Evolutionary conservation across 345 rosid genomes (phyloP), one percentile per base, ranked within the genome.

Genomic region (Limnanthes douglasii): DNA sequence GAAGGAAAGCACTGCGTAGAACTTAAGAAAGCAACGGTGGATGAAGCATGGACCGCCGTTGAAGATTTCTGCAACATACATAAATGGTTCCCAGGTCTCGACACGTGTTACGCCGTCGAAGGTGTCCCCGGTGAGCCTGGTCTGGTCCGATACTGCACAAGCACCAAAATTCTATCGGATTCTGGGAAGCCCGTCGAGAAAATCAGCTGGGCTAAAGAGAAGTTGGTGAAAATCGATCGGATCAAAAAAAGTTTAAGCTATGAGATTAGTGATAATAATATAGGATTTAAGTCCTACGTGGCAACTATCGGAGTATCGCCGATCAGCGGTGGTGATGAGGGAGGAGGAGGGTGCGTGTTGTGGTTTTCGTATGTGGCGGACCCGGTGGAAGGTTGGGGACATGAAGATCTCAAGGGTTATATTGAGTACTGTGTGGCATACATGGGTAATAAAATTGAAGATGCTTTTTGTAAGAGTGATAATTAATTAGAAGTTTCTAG

Each of bases 281-380:
- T 56, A 2, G 86, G 84, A 23, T 61, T 84, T 15, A 52, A 54
- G 16, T 34, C 53, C 6, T 75, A 73, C 31, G 43, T 50, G 39
- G 67, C 76, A 3, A 70, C 72, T 6, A 24, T 61, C 15, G 59
- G 50, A 42, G 73, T 66, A 8, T 24, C 40, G 27, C 58, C 60
- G 1, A 11, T 20, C 13, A 19, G 32, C 18, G 70, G 35, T 9
- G 46, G 39, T 1, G 59, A 38, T 46, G 55, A 18, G 12, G n/a
- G n/a, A n/a, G n/a, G n/a, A n/a, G n/a, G n/a, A n/a, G 69, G 68
- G 24, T 75, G 73, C 39, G 45, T 15, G 47, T 55, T 84, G 15
- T 78, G 68, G 60, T 84, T 86, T 78, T 70, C 80, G 33, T 84
- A 57, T 30, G 64, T 57, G 2, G 46, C 61, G 6, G 93, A 84